A percentile compares a stretch with the other conserved stretches of the same genome.
Conservation (phyloP, 2,329 filamentous ascomycete species). For the Epichloe elymi region DNA sequence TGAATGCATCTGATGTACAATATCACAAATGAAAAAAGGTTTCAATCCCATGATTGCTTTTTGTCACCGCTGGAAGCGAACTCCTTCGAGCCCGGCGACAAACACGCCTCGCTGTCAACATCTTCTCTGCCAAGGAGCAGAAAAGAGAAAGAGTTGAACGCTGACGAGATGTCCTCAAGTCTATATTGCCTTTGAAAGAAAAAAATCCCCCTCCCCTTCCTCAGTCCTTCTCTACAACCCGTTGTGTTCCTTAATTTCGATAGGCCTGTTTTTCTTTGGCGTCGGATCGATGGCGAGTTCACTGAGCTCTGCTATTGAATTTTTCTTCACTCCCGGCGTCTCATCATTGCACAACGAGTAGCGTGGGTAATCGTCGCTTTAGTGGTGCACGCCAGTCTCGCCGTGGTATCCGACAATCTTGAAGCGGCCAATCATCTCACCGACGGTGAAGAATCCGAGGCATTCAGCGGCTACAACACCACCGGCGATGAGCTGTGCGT, state of each 20-base stretch:
- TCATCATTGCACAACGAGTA: no score
- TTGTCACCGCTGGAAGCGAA: not conserved
- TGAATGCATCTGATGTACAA: slow-evolving; percentile 10
- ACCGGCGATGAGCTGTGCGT: slow-evolving; percentile 54
- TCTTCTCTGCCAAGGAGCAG: not conserved
- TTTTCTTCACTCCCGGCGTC: no score
- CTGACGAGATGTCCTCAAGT: not conserved
- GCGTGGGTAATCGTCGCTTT: slow-evolving; percentile 14
- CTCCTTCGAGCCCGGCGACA: not conserved
- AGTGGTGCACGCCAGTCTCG: slow-evolving; percentile 49
- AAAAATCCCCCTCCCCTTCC: not conserved
- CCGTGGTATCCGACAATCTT: slow-evolving; percentile 91
- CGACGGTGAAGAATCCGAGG: slow-evolving; percentile 93
- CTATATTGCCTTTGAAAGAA: not conserved
- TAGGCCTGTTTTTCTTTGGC: not conserved
- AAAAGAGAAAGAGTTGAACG: not conserved
- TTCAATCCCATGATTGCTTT: not conserved
- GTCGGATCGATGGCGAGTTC: not conserved
- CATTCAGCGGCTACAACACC: slow-evolving; percentile 76
- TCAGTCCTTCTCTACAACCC: slow-evolving; percentile 4
- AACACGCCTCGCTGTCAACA: not conserved
- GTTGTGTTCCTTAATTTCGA: not conserved
- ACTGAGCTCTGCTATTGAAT: not conserved
- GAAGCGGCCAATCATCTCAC: slow-evolving; percentile 90
- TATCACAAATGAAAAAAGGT: slow-evolving; percentile 6